Percentiles rank a stretch among this genome's conserved stretches.
Conservation (phyloP, 2,329 filamentous ascomycete species). For the Penicillium sp. region DNA sequence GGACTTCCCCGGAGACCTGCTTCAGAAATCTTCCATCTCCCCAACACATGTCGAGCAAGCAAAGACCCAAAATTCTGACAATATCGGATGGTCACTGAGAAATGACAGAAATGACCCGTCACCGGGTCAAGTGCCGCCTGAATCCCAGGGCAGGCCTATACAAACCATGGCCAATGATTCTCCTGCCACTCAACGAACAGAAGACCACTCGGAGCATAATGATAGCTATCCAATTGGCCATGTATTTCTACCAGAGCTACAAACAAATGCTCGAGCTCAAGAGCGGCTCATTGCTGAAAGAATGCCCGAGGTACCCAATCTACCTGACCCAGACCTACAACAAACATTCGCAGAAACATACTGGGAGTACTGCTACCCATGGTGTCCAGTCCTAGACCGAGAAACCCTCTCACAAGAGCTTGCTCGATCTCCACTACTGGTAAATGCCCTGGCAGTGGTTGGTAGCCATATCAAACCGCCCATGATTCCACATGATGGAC, state of each 20-base stretch:
- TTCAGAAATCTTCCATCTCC: not conserved
- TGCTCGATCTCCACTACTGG: conserved; percentile 13
- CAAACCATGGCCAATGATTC: conserved; percentile 4
- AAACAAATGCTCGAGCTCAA: conserved; percentile 12
- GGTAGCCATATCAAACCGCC: conserved; percentile 39
- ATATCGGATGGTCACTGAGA: not conserved
- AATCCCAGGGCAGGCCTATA: not conserved
- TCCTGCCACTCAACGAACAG: conserved; percentile 7
- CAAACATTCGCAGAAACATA: conserved; percentile 40
- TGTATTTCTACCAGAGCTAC: conserved; percentile 11
- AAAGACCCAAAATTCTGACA: not conserved
- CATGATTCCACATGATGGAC: conserved; percentile 33
- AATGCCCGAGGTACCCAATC: conserved; percentile 3
- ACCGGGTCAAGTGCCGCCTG: not conserved
- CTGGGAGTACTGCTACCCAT: conserved; percentile 37
- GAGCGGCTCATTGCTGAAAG: conserved; percentile 10
- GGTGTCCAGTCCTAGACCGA: conserved; percentile 37
- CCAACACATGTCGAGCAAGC: not conserved
- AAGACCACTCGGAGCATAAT: conserved; percentile 11
- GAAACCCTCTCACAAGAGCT: conserved; percentile 27
- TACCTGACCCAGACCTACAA: conserved; percentile 25
- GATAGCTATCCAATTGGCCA: conserved; percentile 11
- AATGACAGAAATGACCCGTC: not conserved
- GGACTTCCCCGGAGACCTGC: not conserved
- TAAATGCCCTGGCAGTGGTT: conserved; percentile 33